These are phyloP conservation scores for Yamadazyma epiphylla DNA, from an alignment of 1,139 yeast species.

Conservation along the genomic window DNA sequence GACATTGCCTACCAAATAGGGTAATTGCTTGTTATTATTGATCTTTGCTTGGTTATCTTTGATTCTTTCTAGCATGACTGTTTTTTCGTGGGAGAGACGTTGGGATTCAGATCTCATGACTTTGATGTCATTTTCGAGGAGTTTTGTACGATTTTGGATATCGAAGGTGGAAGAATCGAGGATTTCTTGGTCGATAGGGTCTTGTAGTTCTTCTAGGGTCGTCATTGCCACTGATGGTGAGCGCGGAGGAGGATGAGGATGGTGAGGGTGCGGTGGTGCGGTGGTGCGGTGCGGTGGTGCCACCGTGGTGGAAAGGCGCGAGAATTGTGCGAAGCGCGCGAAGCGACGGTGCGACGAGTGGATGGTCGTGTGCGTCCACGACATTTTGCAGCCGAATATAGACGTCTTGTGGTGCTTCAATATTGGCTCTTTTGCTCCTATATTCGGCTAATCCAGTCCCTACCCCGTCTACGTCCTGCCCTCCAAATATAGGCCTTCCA, in stretches of 20 bases:
- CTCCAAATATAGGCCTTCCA: no score
- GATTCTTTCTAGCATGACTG: conserved; percentile 89
- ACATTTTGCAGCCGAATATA: no score
- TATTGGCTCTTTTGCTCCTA: no score
- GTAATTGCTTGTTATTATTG: conserved; percentile 91
- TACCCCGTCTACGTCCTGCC: no score
- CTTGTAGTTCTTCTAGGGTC: conserved; percentile 67
- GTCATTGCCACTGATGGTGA: conserved; percentile 47
- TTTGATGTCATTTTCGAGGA: conserved; percentile 92
- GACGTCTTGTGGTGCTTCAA: no score
- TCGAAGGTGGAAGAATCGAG: conserved; percentile 76
- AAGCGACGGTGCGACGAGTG: no score
- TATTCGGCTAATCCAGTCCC: no score
- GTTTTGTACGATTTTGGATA: conserved; percentile 77
- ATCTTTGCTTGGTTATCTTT: conserved; percentile 96
- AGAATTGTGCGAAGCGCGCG: background rate
- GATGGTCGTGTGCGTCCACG: no score
- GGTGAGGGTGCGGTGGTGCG: no score
- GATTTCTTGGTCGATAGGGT: conserved; percentile 72
- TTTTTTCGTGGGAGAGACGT: conserved; percentile 86
- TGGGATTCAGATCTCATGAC: conserved; percentile 92
- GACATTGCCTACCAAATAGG: conserved; percentile 95
- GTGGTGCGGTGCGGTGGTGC: no score
- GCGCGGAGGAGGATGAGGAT: no score
- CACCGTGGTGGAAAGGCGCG: background rate